These are phyloP conservation scores for Shiraia bambusicola DNA, from an alignment of 2,329 filamentous ascomycete genomes.

Conservation along the genomic window DNA sequence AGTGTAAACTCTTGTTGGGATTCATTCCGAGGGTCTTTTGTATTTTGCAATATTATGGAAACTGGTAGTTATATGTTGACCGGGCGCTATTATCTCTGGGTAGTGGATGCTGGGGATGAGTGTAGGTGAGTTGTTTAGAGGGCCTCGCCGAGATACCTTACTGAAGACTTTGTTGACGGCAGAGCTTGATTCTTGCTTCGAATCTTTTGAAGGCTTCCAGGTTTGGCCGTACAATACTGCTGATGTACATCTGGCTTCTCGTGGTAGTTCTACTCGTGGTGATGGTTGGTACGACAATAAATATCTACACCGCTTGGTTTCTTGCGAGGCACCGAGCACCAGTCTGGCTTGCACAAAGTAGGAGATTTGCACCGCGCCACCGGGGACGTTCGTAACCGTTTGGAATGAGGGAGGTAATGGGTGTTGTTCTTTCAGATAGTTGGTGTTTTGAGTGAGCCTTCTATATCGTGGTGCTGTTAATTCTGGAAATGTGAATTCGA, in stretches of 20 bases:
- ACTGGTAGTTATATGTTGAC: conserved; percentile 39
- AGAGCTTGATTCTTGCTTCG: conserved; percentile 13
- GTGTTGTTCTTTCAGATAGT: conserved; percentile 35
- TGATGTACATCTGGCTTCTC: conserved; percentile 22
- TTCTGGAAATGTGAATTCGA: conserved; percentile 40
- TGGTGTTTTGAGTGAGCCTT: conserved; percentile 27
- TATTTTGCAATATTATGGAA: conserved; percentile 26
- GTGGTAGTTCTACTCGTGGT: conserved; percentile 10
- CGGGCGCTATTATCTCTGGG: conserved; percentile 32
- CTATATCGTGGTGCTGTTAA: conserved; percentile 32
- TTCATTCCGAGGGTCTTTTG: conserved; percentile 20
- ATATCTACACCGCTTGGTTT: conserved; percentile 22
- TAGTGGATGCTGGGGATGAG: conserved; percentile 36
- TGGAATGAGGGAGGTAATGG: conserved; percentile 38
- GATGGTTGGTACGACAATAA: conserved; percentile 31
- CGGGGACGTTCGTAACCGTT: conserved; percentile 25
- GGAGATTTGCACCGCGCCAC: conserved; percentile 32
- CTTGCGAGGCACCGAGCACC: conserved; percentile 13
- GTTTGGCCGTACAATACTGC: conserved; percentile 31
- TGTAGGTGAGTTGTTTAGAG: conserved; percentile 18
- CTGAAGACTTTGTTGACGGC: conserved; percentile 25
- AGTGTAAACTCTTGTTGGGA: conserved; percentile 25
- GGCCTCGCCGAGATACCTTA: conserved; percentile 19
- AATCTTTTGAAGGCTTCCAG: conserved; percentile 26
- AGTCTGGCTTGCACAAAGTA: conserved; percentile 36